Base-by-base conservation (phyloP, 345 rosid species). In the Cardamine resedifolia region DNA sequence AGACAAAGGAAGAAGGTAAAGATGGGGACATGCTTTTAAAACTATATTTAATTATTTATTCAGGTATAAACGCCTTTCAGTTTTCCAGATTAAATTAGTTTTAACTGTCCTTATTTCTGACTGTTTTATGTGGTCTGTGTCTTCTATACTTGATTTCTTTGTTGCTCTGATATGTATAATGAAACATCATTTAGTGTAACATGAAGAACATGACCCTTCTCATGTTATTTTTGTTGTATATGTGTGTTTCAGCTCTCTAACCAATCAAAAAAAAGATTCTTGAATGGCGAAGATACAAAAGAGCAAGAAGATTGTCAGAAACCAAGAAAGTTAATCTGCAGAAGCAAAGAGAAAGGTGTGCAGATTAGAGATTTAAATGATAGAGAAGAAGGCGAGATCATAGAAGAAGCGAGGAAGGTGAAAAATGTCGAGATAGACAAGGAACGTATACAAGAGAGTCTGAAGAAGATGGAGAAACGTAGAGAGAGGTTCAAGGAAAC, bases 381-480 rank as follows among this genome's bases (percentile, higher is more conserved):
- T 15, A 75, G 79, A 61, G 91, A 84, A 75, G 91, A 86, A 78
- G 89, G 90, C 27, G 88, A 84, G 85, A 78, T 82, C 36, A 19
- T 71, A 18, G 83, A 79, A 75, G 86, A 80, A 51, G 78, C 60
- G 41, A 33, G 4, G 27, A 23, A 44, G 3, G 49, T n/a, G 39
- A 62, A 49, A 53, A 36, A 10, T 31, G 33, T 19, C 34, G 79
- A 49, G 64, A 75, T 77, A 56, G 85, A 83, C 33, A 70, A 80
- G 1, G 72, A 80, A 12, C 68, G 65, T 36, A 77, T 87, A 49
- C 72, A 57, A 60, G 88, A 80, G 41, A 80, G 84, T 8, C 15
- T 88, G 27, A 90, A 85, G 33, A 87, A 83, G 80, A 85, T 90
- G 88, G 87, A 85, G 76, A 88, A 78, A 77, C 77, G 89, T 50